Base-by-base conservation (phyloP, 495 filamentous ascomycete genomes). In the Penicillium herquei region DNA sequence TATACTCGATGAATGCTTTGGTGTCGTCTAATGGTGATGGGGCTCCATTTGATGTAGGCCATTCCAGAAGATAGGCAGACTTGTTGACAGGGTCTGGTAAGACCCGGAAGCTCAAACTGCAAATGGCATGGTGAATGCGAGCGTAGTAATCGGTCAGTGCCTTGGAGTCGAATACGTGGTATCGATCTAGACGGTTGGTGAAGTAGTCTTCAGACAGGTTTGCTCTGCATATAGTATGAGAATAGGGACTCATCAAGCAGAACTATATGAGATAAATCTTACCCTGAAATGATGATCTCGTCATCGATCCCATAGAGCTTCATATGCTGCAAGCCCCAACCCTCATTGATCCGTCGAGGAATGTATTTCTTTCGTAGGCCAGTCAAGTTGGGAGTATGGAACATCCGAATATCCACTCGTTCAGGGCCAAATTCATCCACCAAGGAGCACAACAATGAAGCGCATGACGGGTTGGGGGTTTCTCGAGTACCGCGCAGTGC, bases 271-370 rank as follows among this genome's bases (percentile, higher is more conserved):
- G 10, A 5, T 4, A 40, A 18, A 18, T 42, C 77, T 37, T 79
- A 90, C 85, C 94, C 94, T 2, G 92, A 96, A 30, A 99, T 80
- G 35, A 99, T 94, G 47, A 99, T 85, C 70, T 97, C 93, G 63
- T 98, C 92, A 57, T 99, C 94, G 40, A 96, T 72, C 0, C 95
- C 94, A 61, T 99, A 99, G 0, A 99, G 80, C 79, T 99, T 99
- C 91, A 99, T 99, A 66, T 99, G 94, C 66, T 99, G 94, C 41
- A 99, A 73, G 12, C 94, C 94, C 93, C 94, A 99, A 35, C 94
- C 94, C 69, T 99, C 94, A 62, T 99, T 99, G 65, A 98, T 91
- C 9, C 94, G 82, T 58, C 84, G 87, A 3, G 94, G 94, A 41
- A 98, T 81, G 59, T 89, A 68, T 61, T 83, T 84, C 76, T 98